Percentiles rank a stretch among this genome's conserved stretches.
Evolutionary conservation across 169 alveolate genomes (phyloP).

Genomic region (Cryptosporidium tyzzeri): DNA sequence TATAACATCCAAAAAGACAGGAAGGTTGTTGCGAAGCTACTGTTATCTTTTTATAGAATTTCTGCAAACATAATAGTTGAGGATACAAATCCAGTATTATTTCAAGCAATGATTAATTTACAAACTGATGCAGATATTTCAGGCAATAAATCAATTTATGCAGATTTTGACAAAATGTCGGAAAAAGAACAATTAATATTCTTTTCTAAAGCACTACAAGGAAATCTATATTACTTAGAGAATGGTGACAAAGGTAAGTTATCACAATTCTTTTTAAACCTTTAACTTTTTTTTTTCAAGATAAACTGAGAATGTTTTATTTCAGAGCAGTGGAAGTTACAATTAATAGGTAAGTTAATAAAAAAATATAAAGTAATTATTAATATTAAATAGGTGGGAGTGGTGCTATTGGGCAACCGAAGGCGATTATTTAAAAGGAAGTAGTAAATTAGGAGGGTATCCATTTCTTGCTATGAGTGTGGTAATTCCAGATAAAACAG

Average conservation of each 20-base stretch:
- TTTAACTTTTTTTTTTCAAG: constrained; percentile 3
- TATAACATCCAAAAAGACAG: constrained; percentile 44
- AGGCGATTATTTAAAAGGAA: constrained; percentile 81
- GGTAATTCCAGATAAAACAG: constrained; percentile 83
- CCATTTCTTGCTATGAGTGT: constrained; percentile 84
- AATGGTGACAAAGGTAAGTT: constrained; percentile 54
- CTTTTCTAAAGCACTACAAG: constrained; percentile 69
- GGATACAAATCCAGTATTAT: constrained; percentile 51
- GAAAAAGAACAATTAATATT: constrained; percentile 64
- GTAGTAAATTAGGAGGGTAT: constrained; percentile 79
- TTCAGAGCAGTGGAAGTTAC: constrained; percentile 62
- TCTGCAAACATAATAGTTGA: constrained; percentile 56
- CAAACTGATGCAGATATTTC: constrained; percentile 70
- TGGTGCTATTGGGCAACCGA: constrained; percentile 83
- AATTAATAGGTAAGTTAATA: constrained; percentile 48
- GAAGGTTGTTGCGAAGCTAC: constrained; percentile 34
- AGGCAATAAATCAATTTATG: constrained; percentile 36
- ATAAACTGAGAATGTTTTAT: constrained; percentile 47
- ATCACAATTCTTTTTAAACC: background rate
- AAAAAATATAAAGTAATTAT: background rate
- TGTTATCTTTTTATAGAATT: constrained; percentile 55
- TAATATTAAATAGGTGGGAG: constrained; percentile 79
- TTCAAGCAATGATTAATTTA: constrained; percentile 71
- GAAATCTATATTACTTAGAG: constrained; percentile 65
- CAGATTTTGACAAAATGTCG: constrained; percentile 68